Conservation (phyloP, 1,284 basidiomycete species). For the Apiotrichum akiyoshidainum region DNA sequence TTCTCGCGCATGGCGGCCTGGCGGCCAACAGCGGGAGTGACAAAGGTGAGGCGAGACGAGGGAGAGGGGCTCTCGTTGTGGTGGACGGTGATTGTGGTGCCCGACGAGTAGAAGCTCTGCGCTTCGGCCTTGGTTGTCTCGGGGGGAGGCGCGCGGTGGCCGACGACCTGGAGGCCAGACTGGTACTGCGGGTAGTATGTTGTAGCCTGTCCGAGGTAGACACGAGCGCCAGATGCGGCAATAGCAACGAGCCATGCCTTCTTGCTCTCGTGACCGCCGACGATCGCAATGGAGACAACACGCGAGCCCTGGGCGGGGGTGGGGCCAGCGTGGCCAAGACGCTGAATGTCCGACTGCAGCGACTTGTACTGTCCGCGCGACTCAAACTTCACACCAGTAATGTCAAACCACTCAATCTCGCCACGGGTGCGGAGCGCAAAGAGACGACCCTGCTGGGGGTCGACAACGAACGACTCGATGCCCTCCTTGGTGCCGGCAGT, state of each 20-base stretch:
- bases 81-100: constrained; percentile 38
- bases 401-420: constrained; percentile 37
- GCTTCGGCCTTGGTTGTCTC: constrained; percentile 15
- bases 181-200: constrained; percentile 3
- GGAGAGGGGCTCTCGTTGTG: constrained; percentile 24
- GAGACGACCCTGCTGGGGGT: constrained; percentile 35
- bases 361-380: constrained; percentile 26
- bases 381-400: constrained; percentile 31
- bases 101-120: constrained; percentile 43
- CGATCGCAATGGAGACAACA: constrained; percentile 46
- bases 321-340: constrained; percentile 17
- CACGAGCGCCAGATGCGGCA: constrained; percentile 58
- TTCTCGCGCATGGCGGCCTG: constrained; percentile 41
- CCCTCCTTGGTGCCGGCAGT: constrained; percentile 27
- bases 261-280: constrained; percentile 48
- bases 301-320: constrained; percentile 15
- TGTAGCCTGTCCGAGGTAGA: constrained; percentile 14
- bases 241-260: constrained; percentile 72
- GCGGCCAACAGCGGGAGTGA: constrained; percentile 34
- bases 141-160: constrained; percentile 35
- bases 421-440: constrained; percentile 39
- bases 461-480: constrained; percentile 43
- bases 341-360: constrained; percentile 25
- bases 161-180: constrained; percentile 13
- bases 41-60: constrained; percentile 28